A percentile compares a stretch with the other conserved stretches of the same genome.
These are phyloP conservation scores for Neofusicoccum parvum DNA, from an alignment of 2,329 filamentous ascomycete species.

Conservation along the genomic window DNA sequence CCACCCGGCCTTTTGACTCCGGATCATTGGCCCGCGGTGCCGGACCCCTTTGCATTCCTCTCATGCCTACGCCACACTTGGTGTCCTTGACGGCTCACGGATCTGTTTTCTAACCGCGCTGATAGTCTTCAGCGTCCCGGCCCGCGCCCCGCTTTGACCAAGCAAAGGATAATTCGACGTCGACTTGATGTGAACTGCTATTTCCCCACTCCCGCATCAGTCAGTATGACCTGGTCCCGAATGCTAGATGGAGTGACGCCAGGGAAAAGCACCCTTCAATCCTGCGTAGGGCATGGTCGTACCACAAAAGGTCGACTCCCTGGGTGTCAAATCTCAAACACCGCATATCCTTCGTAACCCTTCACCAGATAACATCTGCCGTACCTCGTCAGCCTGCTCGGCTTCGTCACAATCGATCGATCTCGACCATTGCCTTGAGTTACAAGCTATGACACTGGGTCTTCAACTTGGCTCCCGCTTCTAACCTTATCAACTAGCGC, in stretches of 20 bases:
- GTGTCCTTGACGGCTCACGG: background rate
- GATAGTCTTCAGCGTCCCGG: conserved; percentile 5
- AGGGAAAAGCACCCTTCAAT: background rate
- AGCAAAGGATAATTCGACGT: background rate
- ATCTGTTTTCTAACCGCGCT: background rate
- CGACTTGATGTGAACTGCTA: background rate
- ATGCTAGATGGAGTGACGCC: background rate
- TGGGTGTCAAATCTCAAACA: background rate
- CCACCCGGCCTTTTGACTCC: background rate
- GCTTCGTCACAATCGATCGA: background rate
- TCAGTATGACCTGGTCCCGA: background rate
- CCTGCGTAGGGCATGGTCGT: background rate
- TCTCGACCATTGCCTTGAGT: background rate
- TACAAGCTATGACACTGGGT: background rate
- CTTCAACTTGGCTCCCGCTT: background rate
- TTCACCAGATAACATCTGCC: background rate
- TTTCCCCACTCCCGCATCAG: background rate
- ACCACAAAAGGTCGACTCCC: background rate
- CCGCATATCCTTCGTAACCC: background rate
- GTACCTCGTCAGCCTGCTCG: background rate
- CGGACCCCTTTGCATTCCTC: conserved; percentile 10
- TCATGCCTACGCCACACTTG: background rate
- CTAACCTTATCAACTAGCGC: conserved; percentile 15
- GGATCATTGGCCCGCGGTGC: background rate
- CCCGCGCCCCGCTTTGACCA: background rate